Evolutionary conservation across 768 basidiomycete genomes (phyloP).

Genomic region (Pleurotus eryngii): DNA sequence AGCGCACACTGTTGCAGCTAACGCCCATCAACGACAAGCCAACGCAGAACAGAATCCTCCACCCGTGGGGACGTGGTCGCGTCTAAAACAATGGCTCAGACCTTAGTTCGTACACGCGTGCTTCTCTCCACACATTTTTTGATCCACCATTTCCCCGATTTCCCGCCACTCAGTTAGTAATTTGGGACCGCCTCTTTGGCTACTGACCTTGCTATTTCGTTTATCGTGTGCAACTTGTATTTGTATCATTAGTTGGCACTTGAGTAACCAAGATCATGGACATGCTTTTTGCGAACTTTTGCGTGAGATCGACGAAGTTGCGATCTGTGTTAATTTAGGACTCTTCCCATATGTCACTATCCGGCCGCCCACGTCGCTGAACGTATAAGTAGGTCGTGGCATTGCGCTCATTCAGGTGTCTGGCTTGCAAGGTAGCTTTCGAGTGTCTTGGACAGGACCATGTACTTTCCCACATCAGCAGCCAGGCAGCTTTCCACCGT

Average conservation of each 20-base stretch:
- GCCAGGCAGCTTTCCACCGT: constrained; percentile 69
- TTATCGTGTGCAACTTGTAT: neutral
- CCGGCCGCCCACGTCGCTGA: no score
- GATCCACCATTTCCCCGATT: neutral
- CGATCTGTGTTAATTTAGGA: neutral
- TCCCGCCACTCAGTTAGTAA: neutral
- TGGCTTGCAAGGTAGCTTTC: neutral
- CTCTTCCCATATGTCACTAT: neutral
- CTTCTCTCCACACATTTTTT: neutral
- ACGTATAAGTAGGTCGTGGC: neutral
- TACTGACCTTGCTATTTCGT: neutral
- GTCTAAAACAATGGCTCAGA: constrained; percentile 40
- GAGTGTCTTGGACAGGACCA: constrained; percentile 20
- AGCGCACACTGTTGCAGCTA: neutral
- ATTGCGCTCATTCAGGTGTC: neutral
- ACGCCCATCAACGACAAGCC: neutral
- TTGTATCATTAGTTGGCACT: constrained; percentile 5
- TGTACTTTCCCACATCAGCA: constrained; percentile 87
- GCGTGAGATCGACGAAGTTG: neutral
- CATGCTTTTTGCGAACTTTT: neutral
- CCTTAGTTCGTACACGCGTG: constrained; percentile 12
- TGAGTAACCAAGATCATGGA: no score
- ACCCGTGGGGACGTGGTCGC: constrained; percentile 31
- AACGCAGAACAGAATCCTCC: neutral
- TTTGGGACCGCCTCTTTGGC: neutral